phyloP scores from a whole-genome alignment of 2,329 filamentous ascomycete species.

The Apiospora malaysiana region DNA sequence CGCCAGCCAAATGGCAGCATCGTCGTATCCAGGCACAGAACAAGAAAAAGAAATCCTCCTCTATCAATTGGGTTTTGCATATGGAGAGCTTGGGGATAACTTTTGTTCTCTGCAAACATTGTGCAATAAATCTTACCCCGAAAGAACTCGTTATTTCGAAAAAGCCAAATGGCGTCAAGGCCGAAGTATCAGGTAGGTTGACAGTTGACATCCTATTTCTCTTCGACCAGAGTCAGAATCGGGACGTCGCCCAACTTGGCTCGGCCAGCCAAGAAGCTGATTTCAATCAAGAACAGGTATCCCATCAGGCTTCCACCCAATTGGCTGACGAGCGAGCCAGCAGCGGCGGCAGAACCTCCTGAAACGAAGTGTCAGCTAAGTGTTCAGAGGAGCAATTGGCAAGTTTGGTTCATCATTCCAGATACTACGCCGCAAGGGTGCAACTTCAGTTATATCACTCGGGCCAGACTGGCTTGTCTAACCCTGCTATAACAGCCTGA shows the following conservation, averaged over 20 bases:
- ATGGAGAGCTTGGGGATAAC: not conserved
- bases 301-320: slow-evolving; percentile 86
- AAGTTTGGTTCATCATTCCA: slow-evolving; percentile 28
- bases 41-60: not conserved
- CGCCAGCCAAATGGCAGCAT: slow-evolving; percentile 8
- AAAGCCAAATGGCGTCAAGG: not conserved
- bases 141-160: not conserved
- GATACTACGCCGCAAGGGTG: not conserved
- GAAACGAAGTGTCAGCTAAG: slow-evolving; percentile 32
- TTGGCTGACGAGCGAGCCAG: slow-evolving; percentile 83
- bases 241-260: slow-evolving; percentile 83
- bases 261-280: slow-evolving; percentile 89
- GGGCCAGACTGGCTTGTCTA: not conserved
- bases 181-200: not conserved
- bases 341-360: slow-evolving; percentile 92
- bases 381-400: slow-evolving; percentile 25
- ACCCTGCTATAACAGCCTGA: not conserved
- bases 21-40: not conserved
- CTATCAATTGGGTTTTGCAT: slow-evolving; percentile 8
- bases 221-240: slow-evolving; percentile 80
- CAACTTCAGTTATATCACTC: not conserved
- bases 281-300: slow-evolving; percentile 94
- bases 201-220: slow-evolving; percentile 40
- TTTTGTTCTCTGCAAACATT: not conserved
- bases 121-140: slow-evolving; percentile 1